phyloP scores from a whole-genome alignment of 176 grass and related monocot species.

The Pontederia paniculata region DNA sequence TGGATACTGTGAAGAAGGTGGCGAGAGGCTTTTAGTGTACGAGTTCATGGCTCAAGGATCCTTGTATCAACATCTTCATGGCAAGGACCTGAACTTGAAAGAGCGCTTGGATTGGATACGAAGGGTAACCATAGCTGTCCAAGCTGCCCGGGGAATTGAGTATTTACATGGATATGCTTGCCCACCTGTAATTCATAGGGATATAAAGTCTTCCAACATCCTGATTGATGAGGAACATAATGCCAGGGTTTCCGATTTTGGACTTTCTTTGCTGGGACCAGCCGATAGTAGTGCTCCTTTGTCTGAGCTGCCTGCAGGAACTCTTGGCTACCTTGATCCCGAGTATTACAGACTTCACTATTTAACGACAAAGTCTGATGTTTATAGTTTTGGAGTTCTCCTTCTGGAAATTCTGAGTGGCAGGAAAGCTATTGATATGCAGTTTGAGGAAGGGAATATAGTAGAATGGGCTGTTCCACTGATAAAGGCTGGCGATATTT shows the following conservation, averaged over 20 bases:
- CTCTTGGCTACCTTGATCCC: conserved; percentile 89
- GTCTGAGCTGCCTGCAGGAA: conserved; percentile 82
- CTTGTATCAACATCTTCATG: conserved; percentile 78
- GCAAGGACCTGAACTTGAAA: conserved; percentile 62
- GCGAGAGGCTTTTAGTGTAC: conserved; percentile 84
- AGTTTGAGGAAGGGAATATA: conserved; percentile 92
- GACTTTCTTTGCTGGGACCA: conserved; percentile 84
- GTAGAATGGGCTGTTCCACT: conserved; percentile 92
- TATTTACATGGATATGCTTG: conserved; percentile 98
- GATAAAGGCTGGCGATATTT: conserved; percentile 79
- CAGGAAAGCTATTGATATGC: conserved; percentile 95
- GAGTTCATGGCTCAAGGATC: conserved; percentile 99
- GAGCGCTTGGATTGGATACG: conserved; percentile 66
- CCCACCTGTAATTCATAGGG: conserved; percentile 89
- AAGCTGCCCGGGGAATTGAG: conserved; percentile 88
- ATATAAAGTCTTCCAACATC: conserved; percentile 98
- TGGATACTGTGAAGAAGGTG: conserved; percentile 88
- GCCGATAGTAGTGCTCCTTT: conserved; percentile 69
- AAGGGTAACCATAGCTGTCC: conserved; percentile 88
- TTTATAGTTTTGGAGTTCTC: conserved; percentile 93
- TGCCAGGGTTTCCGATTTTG: conserved; percentile 87
- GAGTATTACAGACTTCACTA: conserved; percentile 98
- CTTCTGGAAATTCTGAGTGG: conserved; percentile 90
- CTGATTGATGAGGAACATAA: conserved; percentile 96
- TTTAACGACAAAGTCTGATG: conserved; percentile 92